Conservation (phyloP, 345 rosid species). For the Orychophragmus violaceus region DNA sequence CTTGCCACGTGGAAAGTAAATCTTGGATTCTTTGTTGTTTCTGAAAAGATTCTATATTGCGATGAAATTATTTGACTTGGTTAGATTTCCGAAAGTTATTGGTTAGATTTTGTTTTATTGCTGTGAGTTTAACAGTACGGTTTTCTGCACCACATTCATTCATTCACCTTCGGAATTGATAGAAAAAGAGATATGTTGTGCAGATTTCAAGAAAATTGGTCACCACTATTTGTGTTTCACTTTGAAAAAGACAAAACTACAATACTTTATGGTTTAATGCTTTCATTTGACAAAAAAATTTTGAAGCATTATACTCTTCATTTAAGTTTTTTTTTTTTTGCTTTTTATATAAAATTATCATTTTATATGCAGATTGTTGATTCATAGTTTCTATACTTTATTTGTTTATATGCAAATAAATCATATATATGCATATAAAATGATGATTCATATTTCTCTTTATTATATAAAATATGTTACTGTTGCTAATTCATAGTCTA, state of each 20-base stretch:
- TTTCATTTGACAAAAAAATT: not conserved
- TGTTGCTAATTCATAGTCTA: too few species aligned
- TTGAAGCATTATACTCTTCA: not conserved
- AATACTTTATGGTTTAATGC: not conserved
- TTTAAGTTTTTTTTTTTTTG: too few species aligned
- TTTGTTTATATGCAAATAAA: too few species aligned
- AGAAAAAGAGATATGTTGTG: constrained; percentile 3
- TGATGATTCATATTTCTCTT: too few species aligned
- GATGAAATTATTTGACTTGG: not conserved
- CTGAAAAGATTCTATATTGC: not conserved
- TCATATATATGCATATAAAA: too few species aligned
- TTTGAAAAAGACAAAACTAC: not conserved
- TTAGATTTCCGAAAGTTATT: not conserved
- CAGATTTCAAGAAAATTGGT: constrained; percentile 3
- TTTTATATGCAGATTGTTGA: not conserved
- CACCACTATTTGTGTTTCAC: not conserved
- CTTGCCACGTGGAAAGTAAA: constrained; percentile 22
- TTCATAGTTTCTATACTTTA: too few species aligned
- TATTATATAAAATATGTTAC: too few species aligned
- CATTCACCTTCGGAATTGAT: not conserved
- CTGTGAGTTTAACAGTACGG: not conserved
- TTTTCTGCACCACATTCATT: constrained; percentile 5
- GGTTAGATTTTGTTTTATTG: not conserved
- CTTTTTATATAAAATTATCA: too few species aligned
- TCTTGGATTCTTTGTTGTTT: constrained; percentile 9